phyloP scores from a whole-genome alignment of 306 rosid genomes.

The Carpinus fangiana region DNA sequence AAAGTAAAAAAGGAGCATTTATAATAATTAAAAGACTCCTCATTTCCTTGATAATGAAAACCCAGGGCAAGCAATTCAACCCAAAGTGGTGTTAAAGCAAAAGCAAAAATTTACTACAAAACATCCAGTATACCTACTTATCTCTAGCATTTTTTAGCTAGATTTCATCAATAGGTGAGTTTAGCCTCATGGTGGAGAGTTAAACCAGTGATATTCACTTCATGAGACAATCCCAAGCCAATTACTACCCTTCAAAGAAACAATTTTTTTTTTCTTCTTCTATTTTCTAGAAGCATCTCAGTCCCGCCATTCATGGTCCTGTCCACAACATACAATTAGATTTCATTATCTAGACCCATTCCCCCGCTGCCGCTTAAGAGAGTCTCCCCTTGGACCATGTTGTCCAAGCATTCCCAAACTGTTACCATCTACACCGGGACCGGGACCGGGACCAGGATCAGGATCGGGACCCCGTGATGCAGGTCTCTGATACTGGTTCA shows the following conservation, averaged over 20 bases:
- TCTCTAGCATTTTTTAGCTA: too few species aligned
- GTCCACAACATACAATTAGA: background rate
- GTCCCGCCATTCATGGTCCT: background rate
- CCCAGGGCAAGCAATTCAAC: too few species aligned
- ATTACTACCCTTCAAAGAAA: background rate
- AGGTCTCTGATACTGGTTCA: slow-evolving; percentile 11
- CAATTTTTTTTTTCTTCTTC: background rate
- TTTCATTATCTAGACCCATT: slow-evolving; percentile 2
- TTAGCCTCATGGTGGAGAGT: background rate
- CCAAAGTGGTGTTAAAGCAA: too few species aligned
- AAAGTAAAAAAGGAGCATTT: too few species aligned
- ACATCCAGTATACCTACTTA: too few species aligned
- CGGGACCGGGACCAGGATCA: background rate
- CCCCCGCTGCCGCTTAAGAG: slow-evolving; percentile 25
- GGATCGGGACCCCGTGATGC: background rate
- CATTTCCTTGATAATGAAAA: too few species aligned
- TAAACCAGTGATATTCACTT: background rate
- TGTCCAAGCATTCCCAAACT: slow-evolving; percentile 2
- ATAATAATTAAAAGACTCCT: too few species aligned
- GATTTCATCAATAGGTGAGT: background rate
- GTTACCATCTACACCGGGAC: background rate
- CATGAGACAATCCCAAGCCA: background rate
- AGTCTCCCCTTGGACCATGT: slow-evolving; percentile 26
- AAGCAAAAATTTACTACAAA: too few species aligned
- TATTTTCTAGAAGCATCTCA: background rate